Evolutionary conservation across 495 filamentous ascomycete genomes (phyloP).

Genomic region (Neurospora pannonica): DNA sequence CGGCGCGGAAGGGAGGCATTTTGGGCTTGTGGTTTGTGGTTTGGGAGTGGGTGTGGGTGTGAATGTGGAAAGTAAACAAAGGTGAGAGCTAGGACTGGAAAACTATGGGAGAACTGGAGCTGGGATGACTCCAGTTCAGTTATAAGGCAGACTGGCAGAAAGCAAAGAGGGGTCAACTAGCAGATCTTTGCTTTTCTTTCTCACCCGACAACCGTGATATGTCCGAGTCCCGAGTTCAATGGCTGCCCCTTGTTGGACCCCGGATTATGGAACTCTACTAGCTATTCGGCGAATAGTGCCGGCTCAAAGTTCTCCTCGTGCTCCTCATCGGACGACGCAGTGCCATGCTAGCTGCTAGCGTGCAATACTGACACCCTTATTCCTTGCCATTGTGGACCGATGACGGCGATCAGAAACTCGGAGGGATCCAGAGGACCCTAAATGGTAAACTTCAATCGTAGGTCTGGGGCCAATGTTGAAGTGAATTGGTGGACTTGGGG

Average conservation of each 20-base stretch:
- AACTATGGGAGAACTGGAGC: neutral
- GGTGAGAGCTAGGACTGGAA: neutral
- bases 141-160: neutral
- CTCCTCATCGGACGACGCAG: neutral
- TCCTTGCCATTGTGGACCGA: neutral
- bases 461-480: neutral
- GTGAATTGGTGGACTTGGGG: neutral
- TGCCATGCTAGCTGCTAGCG: neutral
- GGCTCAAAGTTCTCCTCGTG: neutral
- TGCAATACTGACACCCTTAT: neutral
- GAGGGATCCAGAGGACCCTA: neutral
- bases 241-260: neutral
- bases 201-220: neutral
- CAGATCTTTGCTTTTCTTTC: neutral
- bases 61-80: too few species aligned
- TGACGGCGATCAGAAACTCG: neutral
- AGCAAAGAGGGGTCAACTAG: neutral
- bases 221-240: neutral
- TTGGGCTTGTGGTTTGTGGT: slow-evolving; percentile 16
- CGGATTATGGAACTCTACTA: neutral
- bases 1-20: slow-evolving; percentile 69
- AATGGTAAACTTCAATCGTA: neutral
- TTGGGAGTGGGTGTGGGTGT: neutral
- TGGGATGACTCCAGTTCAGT: neutral
- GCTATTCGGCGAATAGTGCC: neutral